A percentile compares a stretch with the other conserved stretches of the same genome.
These are phyloP conservation scores for Podosphaera xanthii DNA, from an alignment of 2,329 filamentous ascomycete genomes.

Conservation along the genomic window DNA sequence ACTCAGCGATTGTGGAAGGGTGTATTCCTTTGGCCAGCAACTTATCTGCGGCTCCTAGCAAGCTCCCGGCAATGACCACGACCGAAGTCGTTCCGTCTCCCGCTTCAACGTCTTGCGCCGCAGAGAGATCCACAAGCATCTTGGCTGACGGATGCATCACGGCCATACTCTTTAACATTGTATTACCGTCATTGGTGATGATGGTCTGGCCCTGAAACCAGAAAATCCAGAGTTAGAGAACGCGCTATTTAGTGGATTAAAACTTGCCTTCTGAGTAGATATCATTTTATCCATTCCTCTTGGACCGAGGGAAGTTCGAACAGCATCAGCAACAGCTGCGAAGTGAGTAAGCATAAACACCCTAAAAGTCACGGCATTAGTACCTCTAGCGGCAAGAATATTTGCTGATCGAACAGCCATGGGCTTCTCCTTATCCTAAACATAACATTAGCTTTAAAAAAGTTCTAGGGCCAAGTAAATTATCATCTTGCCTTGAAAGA, in stretches of 20 bases:
- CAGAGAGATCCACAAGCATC: conserved; percentile 94
- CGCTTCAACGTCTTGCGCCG: conserved; percentile 93
- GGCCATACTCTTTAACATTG: conserved; percentile 96
- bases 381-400: conserved; percentile 91
- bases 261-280: not conserved
- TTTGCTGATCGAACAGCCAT: conserved; percentile 89
- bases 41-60: conserved; percentile 81
- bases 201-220: conserved; percentile 71
- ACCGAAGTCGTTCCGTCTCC: conserved; percentile 97
- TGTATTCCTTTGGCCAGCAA: conserved; percentile 85
- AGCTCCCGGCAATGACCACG: conserved; percentile 87
- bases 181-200: conserved; percentile 98
- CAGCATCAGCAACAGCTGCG: conserved; percentile 83
- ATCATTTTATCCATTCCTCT: conserved; percentile 36
- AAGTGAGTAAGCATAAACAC: conserved; percentile 6
- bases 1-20: conserved; percentile 90
- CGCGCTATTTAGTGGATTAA: conserved; percentile 1
- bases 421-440: conserved; percentile 84
- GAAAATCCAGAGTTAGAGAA: conserved; percentile 13
- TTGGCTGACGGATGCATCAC: conserved; percentile 99
- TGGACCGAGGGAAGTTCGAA: conserved; percentile 85
- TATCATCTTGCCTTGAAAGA: conserved; percentile 35
- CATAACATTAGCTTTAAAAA: conserved; percentile 10
- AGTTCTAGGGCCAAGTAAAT: conserved; percentile 4
- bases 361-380: not conserved